Evolutionary conservation across 1,284 basidiomycete genomes (phyloP).

Genomic region (Ustilago sp.): DNA sequence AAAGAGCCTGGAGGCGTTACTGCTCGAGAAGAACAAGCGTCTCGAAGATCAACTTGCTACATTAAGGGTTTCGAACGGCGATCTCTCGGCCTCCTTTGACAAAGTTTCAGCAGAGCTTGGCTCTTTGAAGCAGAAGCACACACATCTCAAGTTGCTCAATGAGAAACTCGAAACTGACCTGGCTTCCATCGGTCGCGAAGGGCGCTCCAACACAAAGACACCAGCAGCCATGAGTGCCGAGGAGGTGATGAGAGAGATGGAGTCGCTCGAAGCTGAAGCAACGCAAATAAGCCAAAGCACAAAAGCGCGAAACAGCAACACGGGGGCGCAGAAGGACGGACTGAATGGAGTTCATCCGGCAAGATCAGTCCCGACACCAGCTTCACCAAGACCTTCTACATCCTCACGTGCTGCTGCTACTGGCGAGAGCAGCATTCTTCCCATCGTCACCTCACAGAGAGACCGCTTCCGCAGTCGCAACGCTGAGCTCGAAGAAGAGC

Average conservation of each 20-base stretch:
- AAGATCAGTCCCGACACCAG: constrained; percentile 7
- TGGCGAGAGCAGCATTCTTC: constrained; percentile 50
- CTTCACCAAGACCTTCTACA: constrained; percentile 14
- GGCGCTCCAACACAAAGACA: constrained; percentile 10
- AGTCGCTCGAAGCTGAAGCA: constrained; percentile 38
- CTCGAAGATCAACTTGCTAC: constrained; percentile 94
- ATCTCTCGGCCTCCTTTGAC: constrained; percentile 26
- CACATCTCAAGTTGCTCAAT: constrained; percentile 82
- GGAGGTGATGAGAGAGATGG: constrained; percentile 42
- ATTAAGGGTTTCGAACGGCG: constrained; percentile 78
- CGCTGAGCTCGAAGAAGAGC: constrained; percentile 95
- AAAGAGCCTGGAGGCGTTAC: constrained; percentile 86
- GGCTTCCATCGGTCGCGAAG: constrained; percentile 69
- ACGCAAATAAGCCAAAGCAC: constrained; percentile 4
- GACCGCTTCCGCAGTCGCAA: constrained; percentile 95
- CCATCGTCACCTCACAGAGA: constrained; percentile 92
- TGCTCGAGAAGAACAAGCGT: constrained; percentile 92
- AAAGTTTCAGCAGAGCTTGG: constrained; percentile 75
- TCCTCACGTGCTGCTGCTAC: constrained; percentile 7
- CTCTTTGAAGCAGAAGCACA: constrained; percentile 77
- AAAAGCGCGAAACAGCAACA: background rate
- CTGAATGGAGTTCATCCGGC: constrained; percentile 10
- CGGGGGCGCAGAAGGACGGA: constrained; percentile 3
- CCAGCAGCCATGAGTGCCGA: constrained; percentile 32
- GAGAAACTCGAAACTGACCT: constrained; percentile 92